A percentile compares a stretch with the other conserved stretches of the same genome.
These are phyloP conservation scores for Daldinia bambusicola DNA, from an alignment of 495 filamentous ascomycete genomes.

Conservation along the genomic window DNA sequence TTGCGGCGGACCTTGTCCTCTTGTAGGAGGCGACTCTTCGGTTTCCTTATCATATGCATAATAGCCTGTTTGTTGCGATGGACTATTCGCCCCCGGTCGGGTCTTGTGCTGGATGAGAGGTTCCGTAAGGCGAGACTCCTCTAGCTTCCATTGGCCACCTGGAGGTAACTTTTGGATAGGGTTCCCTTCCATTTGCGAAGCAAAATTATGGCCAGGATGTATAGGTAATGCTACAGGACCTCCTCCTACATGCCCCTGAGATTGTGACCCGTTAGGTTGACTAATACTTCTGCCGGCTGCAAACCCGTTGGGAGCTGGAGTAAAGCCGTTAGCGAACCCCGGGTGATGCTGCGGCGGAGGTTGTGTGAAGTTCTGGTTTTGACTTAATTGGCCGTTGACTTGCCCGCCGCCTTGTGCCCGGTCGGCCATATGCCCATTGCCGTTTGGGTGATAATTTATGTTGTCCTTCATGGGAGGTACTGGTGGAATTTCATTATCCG, in stretches of 20 bases:
- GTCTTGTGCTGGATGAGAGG: constrained; percentile 56
- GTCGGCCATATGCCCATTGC: constrained; percentile 39
- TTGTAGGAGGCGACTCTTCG: constrained; percentile 36
- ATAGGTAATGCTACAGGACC: constrained; percentile 35
- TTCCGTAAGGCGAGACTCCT: constrained; percentile 58
- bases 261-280: constrained; percentile 37
- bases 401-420: constrained; percentile 13
- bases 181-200: constrained; percentile 42
- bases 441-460: constrained; percentile 30
- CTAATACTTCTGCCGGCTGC: constrained; percentile 39
- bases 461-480: constrained; percentile 32
- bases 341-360: constrained; percentile 38
- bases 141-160: constrained; percentile 53
- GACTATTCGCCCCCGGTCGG: constrained; percentile 51
- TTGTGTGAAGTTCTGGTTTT: constrained; percentile 35
- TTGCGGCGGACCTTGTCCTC: constrained; percentile 9
- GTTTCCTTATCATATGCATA: constrained; percentile 60
- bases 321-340: constrained; percentile 12
- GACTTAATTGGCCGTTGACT: constrained; percentile 11
- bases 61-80: constrained; percentile 48
- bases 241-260: constrained; percentile 41
- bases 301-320: constrained; percentile 45
- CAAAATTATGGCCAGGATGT: constrained; percentile 32
- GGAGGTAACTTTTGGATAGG: constrained; percentile 41
- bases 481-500: constrained; percentile 40